Base-by-base conservation (phyloP, 169 alveolate genomes). In the Plasmodium coatneyi region DNA sequence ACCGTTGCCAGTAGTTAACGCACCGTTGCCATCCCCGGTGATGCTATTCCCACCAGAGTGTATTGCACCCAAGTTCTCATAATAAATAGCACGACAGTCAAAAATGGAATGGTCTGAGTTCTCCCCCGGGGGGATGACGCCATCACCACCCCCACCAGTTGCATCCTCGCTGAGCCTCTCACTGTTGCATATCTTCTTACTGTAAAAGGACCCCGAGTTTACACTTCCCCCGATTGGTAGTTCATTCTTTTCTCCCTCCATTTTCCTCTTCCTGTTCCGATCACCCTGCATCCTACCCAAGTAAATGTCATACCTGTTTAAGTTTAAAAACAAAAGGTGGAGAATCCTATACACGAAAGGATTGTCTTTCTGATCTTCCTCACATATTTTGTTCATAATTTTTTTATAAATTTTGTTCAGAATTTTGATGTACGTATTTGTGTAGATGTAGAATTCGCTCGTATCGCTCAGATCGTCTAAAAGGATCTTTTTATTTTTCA, bases 321-420 rank as follows among this genome's bases (percentile, higher is more conserved):
- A 28, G 16, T 25, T 66, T 16, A 72, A 32, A 80, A 89, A 89
- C 5, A 89, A 10, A n/a, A 89, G 70, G 49, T 89, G 80, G 3
- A 89, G 22, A 16, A 89, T 80, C 30, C 71, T 56, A 41, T 89
- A 89, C 3, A 89, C 94, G 54, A 89, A 89, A 52, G 46, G 71
- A 25, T 80, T 78, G 66, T 89, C 91, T 22, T 36, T 80, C 28
- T 22, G 32, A 80, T 89, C 82, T 80, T 80, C 90, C 46, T 89
- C 94, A n/a, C n/a, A 66, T 30, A 89, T 89, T 60, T 79, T 89
- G 16, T 36, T 80, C 32, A 89, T 89, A 70, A 89, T 80, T 19
- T 89, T 89, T 80, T 80, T 89, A 39, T 80, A 89, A 39, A 70
- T 89, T 70, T 89, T 89, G 43, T 89, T 89, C n/a, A 89, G 32